Percentiles rank a stretch among this genome's conserved stretches.
These are phyloP conservation scores for Zizania palustris DNA, from an alignment of 202 grass and related monocot genomes.

Conservation along the genomic window DNA sequence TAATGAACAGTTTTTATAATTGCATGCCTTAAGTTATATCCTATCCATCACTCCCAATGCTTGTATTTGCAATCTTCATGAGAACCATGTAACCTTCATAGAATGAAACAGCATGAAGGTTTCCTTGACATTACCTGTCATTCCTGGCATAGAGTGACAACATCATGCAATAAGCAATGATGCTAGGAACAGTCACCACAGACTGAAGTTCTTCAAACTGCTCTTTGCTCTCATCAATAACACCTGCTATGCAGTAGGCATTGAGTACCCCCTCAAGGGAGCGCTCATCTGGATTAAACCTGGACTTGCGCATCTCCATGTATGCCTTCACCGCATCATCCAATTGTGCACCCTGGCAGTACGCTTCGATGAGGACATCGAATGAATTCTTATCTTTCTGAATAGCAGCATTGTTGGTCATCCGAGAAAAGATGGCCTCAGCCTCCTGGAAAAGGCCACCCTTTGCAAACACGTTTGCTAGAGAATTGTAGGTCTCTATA, in stretches of 20 bases:
- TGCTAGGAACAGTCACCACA: conserved; percentile 54
- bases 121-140: conserved; percentile 64
- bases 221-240: conserved; percentile 90
- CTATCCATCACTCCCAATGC: background rate
- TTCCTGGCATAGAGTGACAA: conserved; percentile 84
- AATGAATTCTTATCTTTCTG: conserved; percentile 79
- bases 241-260: conserved; percentile 83
- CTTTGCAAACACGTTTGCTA: conserved; percentile 70
- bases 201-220: conserved; percentile 87
- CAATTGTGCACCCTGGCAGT: conserved; percentile 75
- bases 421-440: conserved; percentile 64
- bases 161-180: conserved; percentile 88
- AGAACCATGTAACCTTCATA: conserved; percentile 3
- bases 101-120: background rate
- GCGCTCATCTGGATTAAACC: conserved; percentile 75
- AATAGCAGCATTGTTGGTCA: conserved; percentile 75
- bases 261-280: conserved; percentile 85
- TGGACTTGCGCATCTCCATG: conserved; percentile 92
- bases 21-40: background rate
- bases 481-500: conserved; percentile 77
- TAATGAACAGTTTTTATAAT: too few species aligned
- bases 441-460: conserved; percentile 88
- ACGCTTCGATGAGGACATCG: conserved; percentile 84
- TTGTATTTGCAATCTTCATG: conserved; percentile 17
- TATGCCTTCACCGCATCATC: conserved; percentile 81